Conservation (phyloP, 148 eudicot genomes). For the Rhododendron molle region DNA sequence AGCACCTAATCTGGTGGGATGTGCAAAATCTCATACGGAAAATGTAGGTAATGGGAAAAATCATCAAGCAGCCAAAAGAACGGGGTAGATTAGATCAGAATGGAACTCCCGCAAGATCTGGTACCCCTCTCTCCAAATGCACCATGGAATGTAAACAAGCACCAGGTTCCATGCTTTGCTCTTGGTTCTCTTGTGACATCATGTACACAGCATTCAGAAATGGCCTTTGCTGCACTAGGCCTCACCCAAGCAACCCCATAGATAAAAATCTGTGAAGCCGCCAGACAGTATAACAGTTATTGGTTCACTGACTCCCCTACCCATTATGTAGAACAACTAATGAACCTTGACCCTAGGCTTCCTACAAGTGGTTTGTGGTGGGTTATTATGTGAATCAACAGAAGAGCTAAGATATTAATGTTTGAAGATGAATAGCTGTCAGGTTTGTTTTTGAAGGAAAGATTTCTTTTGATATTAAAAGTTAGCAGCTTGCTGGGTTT, state of each 20-base stretch:
- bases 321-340: background rate
- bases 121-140: background rate
- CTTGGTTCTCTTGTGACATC: background rate
- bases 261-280: background rate
- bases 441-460: background rate
- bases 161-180: background rate
- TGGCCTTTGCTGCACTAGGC: background rate
- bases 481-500: background rate
- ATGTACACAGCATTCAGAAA: background rate
- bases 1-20: background rate
- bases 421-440: background rate
- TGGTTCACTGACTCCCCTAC: background rate
- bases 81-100: background rate
- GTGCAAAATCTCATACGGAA: background rate
- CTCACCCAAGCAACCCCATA: background rate
- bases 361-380: background rate
- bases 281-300: background rate
- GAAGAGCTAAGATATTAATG: background rate
- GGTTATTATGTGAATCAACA: background rate
- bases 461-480: background rate
- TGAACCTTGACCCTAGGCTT: background rate
- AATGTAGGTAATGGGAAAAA: background rate
- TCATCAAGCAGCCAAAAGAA: background rate
- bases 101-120: background rate
- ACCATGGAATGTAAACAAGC: background rate